Percentiles rank a stretch among this genome's conserved stretches.
These are phyloP conservation scores for Penicillium daleae DNA, from an alignment of 495 filamentous ascomycete genomes.

Conservation along the genomic window DNA sequence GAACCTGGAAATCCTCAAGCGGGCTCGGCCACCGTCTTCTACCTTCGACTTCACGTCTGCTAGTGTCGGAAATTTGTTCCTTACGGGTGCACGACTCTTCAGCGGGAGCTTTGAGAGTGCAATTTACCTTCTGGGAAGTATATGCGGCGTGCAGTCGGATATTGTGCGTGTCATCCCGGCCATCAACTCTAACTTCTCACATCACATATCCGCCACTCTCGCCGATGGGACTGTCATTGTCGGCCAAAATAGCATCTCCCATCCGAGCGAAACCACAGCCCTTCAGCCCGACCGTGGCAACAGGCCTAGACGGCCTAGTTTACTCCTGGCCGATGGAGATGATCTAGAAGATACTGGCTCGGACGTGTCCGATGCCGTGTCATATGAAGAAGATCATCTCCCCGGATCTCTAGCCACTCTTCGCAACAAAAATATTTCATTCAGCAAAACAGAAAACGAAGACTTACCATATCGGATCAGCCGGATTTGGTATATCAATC, in stretches of 20 bases:
- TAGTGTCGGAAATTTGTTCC: conserved; percentile 90
- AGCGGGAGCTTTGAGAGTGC: conserved; percentile 80
- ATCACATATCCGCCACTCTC: conserved; percentile 87
- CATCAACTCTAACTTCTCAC: conserved; percentile 90
- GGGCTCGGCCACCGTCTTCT: conserved; percentile 70
- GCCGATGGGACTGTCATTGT: conserved; percentile 77
- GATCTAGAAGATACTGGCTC: conserved; percentile 71
- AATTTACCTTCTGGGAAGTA: conserved; percentile 79
- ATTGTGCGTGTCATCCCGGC: conserved; percentile 78
- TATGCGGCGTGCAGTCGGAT: conserved; percentile 75
- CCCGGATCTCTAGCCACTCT: conserved; percentile 82
- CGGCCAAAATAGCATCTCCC: conserved; percentile 91
- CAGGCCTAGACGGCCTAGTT: conserved; percentile 38
- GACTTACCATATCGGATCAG: conserved; percentile 77
- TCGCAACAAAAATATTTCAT: conserved; percentile 75
- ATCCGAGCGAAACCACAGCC: conserved; percentile 66
- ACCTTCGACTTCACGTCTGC: conserved; percentile 88
- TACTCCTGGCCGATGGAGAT: conserved; percentile 49
- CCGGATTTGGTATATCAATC: conserved; percentile 96
- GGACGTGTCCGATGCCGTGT: conserved; percentile 42
- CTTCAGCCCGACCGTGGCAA: conserved; percentile 43
- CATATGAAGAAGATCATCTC: conserved; percentile 80
- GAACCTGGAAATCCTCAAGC: conserved; percentile 90
- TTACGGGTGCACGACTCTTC: conserved; percentile 82
- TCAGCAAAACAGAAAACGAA: conserved; percentile 72